Percentiles rank a stretch among this genome's conserved stretches.
Conservation (phyloP, 768 basidiomycete genomes). For the Lactarius pseudohatsudake region DNA sequence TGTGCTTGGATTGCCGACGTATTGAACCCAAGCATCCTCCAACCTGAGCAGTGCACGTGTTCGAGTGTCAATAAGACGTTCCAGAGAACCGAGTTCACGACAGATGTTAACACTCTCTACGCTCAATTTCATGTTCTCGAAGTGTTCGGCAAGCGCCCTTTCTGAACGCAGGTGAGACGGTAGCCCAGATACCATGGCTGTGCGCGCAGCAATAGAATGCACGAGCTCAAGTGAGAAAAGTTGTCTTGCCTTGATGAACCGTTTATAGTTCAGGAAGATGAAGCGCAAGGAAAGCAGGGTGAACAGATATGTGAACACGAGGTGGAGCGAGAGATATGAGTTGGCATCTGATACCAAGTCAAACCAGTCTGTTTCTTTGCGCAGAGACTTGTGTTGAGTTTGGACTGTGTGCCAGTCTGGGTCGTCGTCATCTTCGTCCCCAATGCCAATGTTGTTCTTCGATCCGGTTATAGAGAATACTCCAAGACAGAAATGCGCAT, state of each 20-base stretch:
- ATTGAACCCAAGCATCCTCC: conserved; percentile 84
- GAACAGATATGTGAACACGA: conserved; percentile 93
- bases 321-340: conserved; percentile 84
- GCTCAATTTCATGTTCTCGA: conserved; percentile 80
- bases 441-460: conserved; percentile 79
- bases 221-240: conserved; percentile 93
- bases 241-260: conserved; percentile 88
- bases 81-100: conserved; percentile 75
- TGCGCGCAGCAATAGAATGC: conserved; percentile 91
- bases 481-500: conserved; percentile 30
- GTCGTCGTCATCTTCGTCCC: conserved; percentile 47
- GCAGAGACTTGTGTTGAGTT: conserved; percentile 33
- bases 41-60: conserved; percentile 78
- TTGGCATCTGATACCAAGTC: conserved; percentile 90
- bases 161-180: conserved; percentile 86
- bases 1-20: conserved; percentile 91
- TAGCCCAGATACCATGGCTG: conserved; percentile 82
- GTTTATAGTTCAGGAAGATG: conserved; percentile 84
- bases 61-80: conserved; percentile 69
- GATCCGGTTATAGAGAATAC: conserved; percentile 42
- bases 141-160: conserved; percentile 85
- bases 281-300: conserved; percentile 82
- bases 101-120: conserved; percentile 94
- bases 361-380: conserved; percentile 56
- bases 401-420: conserved; percentile 29